Evolutionary conservation across 2,329 filamentous ascomycete genomes (phyloP), one percentile per base, ranked within the genome.

Genomic region (Ambrosiella beaveri): DNA sequence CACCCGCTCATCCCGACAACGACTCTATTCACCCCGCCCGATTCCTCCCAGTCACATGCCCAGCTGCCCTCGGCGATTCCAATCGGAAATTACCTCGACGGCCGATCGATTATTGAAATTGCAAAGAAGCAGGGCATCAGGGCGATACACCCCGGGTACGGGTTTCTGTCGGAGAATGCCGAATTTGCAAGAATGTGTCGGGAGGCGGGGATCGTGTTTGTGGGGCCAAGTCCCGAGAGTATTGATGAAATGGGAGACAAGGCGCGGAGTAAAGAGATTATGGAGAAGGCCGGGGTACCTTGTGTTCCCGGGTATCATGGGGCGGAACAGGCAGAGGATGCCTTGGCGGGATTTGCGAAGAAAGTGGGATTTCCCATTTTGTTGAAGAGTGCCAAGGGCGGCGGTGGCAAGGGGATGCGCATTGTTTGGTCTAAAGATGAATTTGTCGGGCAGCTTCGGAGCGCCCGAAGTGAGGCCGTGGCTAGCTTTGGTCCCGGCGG

Each of bases 221-320:
- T 98, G 65, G 93, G 93, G 0, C 93, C 93, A 1, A 89, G 93
- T 2, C 82, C 83, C 36, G 77, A 80, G 56, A 90, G 90, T 64
- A 89, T 86, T 66, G 74, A 85, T 59, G 88, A 89, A 60, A 95
- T 96, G 90, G 90, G 90, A 54, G 88, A 95, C 72, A 95, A 96
- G 73, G 89, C 85, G 58, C 78, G 86, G 61, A 93, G 87, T 56
- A 98, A 98, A 70, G 86, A 95, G 68, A 96, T 98, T 67, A 97
- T 98, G 93, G 88, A 81, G 39, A 81, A 82, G 3, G 91, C 93
- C n/a, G 88, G 89, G 7, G 93, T 98, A 2, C 90, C 90, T 3
- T 97, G 93, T 66, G 93, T 98, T 54, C 93, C 93, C 0, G 93
- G 93, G 0, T 98, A 98, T 66, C 93, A 97, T 68, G 93, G 93